These are phyloP conservation scores for Tuber indicum DNA, from an alignment of 495 filamentous ascomycete genomes.

Conservation along the genomic window DNA sequence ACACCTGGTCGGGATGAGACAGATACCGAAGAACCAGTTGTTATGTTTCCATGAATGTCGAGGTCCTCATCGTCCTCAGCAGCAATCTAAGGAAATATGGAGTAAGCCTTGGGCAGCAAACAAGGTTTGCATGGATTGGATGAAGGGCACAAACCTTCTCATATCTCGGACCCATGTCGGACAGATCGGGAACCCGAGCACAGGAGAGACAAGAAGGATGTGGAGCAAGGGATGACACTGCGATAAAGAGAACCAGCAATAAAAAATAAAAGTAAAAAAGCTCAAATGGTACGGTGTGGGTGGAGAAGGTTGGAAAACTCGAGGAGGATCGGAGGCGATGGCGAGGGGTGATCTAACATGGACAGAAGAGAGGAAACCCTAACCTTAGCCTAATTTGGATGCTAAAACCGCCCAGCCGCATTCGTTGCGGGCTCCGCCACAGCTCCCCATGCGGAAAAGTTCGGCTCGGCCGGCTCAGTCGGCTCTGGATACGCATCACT, in stretches of 20 bases:
- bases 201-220: slow-evolving; percentile 8
- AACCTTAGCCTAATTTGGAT: neutral
- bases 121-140: neutral
- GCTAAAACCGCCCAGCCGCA: neutral
- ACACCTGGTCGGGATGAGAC: slow-evolving; percentile 42
- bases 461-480: neutral
- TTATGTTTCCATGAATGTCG: slow-evolving; percentile 38
- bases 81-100: slow-evolving; percentile 13
- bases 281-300: neutral
- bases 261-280: slow-evolving; percentile 8
- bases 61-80: slow-evolving; percentile 39
- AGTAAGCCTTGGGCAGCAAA: slow-evolving; percentile 1
- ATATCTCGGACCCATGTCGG: slow-evolving; percentile 39
- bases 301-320: neutral
- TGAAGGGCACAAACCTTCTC: slow-evolving; percentile 34
- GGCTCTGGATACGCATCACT: neutral
- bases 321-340: neutral
- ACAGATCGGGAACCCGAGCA: slow-evolving; percentile 10
- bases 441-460: neutral
- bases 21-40: slow-evolving; percentile 42
- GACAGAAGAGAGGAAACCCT: neutral
- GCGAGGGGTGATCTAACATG: slow-evolving; percentile 11
- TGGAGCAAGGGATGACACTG: slow-evolving; percentile 13
- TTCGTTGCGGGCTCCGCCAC: neutral
- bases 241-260: slow-evolving; percentile 10